Evolutionary conservation across 495 filamentous ascomycete species (phyloP), one percentile per base, ranked within the genome.

Genomic region (Cetradonia linearis): DNA sequence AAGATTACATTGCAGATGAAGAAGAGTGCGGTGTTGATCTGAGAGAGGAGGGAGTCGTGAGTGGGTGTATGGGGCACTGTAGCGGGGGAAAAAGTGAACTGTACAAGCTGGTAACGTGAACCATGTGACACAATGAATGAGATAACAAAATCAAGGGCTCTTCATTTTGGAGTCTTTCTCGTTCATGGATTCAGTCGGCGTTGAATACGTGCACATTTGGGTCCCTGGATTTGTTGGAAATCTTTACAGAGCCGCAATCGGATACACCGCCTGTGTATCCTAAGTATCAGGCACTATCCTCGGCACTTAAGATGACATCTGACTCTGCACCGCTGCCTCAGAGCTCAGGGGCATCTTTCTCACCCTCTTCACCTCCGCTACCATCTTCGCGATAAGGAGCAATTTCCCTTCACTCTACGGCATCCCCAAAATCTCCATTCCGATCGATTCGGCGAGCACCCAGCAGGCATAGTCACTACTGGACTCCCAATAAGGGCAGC

Each of bases 401-500:
- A 87, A 56, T 47, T 70, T 70, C 13, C 71, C 72, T 62, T 87
- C 84, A 10, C 54, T 68, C 71, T 77, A 82, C 3, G 72, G 72
- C 62, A 67, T 63, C 0, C 84, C 82, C 61, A 86, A 68, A 56
- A 87, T 77, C 71, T 86, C 84, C 72, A 86, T 75, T 2, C 84
- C 83, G 48, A 86, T 74, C 1, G 84, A 1, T 71, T 58, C 0
- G 74, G 62, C 0, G 76, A 80, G 57, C 76, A 77, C 0, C 77
- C 78, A 23, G 71, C 76, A 5, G 84, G 83, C 10, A 87, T 71
- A 56, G 78, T 81, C 30, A 87, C 74, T 28, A 85, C 83, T 5
- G 84, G 84, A n/a, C 65, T 68, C 8, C 83, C 84, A 5, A 83
- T 84, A 62, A 86, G 65, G 5, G 83, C 84, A 3, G 82, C 84